Conservation (phyloP, 495 filamentous ascomycete genomes). For the Daldinia loculata region DNA sequence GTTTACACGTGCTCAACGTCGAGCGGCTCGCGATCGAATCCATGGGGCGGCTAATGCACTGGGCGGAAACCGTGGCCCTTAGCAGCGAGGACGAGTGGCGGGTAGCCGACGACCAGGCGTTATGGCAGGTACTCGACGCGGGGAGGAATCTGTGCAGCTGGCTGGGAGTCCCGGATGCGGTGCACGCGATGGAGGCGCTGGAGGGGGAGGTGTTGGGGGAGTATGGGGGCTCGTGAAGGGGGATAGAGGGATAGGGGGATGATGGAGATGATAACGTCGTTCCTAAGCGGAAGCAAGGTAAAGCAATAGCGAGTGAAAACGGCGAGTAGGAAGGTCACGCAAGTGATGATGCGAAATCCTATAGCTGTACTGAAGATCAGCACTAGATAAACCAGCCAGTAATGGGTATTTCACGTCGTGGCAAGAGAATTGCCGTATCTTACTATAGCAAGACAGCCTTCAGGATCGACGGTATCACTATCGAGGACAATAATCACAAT, state of each 20-base stretch:
- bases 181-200: conserved; percentile 10
- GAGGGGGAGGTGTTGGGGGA: background rate
- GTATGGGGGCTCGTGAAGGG: background rate
- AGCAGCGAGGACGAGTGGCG: conserved; percentile 33
- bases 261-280: background rate
- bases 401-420: too few species aligned
- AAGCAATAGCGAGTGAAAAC: background rate
- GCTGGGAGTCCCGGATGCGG: conserved; percentile 23
- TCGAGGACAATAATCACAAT: background rate
- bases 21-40: conserved; percentile 34
- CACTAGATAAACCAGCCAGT: background rate
- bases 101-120: conserved; percentile 7
- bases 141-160: conserved; percentile 28
- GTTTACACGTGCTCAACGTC: conserved; percentile 27
- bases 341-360: background rate
- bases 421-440: too few species aligned
- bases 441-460: too few species aligned
- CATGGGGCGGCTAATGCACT: conserved; percentile 39
- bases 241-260: background rate
- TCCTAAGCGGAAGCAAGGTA: background rate
- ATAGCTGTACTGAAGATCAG: background rate
- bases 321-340: background rate
- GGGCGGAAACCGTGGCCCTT: conserved; percentile 43
- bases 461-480: background rate
- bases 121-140: conserved; percentile 18